Conservation (phyloP, 352 stramenopile species). For the Phytophthora uliginosa region DNA sequence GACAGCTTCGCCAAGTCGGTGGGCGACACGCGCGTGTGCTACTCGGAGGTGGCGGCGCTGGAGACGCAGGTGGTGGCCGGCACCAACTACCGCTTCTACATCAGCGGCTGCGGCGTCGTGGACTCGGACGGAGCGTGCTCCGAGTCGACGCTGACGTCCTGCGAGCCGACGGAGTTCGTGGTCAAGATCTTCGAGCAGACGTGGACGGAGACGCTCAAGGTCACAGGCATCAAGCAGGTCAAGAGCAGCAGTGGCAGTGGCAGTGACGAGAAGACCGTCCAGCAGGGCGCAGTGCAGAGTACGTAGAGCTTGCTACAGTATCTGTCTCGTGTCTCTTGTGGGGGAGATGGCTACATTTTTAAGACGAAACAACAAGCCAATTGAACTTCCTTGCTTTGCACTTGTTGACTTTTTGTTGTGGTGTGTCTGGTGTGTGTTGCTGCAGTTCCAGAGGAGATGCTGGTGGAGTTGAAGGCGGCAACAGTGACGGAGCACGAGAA, state of each 20-base stretch:
- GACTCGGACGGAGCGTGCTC: slow-evolving; percentile 54
- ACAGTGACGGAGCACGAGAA: slow-evolving; percentile 61
- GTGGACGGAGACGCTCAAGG: slow-evolving; percentile 72
- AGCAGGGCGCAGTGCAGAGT: slow-evolving; percentile 23
- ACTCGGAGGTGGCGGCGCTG: slow-evolving; percentile 40
- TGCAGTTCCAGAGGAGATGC: slow-evolving; percentile 21
- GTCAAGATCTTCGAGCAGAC: slow-evolving; percentile 69
- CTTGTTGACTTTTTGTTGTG: slow-evolving; percentile 25
- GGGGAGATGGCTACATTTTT: slow-evolving; percentile 12
- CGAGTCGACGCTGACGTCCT: slow-evolving; percentile 32
- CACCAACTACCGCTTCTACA: slow-evolving; percentile 81
- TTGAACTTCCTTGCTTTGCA: slow-evolving; percentile 16
- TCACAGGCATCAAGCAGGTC: slow-evolving; percentile 54
- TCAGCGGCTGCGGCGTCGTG: slow-evolving; percentile 57
- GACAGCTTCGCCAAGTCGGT: slow-evolving; percentile 38
- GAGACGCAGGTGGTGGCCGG: slow-evolving; percentile 79
- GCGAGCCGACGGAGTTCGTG: slow-evolving; percentile 45
- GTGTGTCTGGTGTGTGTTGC: slow-evolving; percentile 13
- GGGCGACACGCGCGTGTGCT: slow-evolving; percentile 55
- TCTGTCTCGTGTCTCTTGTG: slow-evolving; percentile 11
- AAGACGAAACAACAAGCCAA: slow-evolving; percentile 21
- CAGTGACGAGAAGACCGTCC: slow-evolving; percentile 11
- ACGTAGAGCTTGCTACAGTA: slow-evolving; percentile 27
- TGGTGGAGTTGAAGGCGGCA: neutral
- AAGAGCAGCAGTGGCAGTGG: slow-evolving; percentile 3